Evolutionary conservation across 139 green algal species (phyloP).

Genomic region (Asterochloris erici): DNA sequence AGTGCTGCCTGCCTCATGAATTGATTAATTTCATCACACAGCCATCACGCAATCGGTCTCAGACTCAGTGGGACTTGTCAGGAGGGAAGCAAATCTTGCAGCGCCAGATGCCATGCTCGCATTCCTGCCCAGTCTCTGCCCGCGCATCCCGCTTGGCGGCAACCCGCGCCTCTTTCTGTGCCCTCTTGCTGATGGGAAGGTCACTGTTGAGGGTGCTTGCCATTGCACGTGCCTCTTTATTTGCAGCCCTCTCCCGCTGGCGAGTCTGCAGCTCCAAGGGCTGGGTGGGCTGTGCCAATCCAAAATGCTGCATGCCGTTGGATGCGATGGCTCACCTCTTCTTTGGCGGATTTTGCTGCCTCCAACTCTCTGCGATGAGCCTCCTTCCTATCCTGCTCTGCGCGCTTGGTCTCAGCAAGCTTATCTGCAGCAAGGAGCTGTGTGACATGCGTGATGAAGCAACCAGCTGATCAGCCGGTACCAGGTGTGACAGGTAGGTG

Average conservation of each 20-base stretch:
- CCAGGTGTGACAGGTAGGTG: no score
- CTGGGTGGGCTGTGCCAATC: background rate
- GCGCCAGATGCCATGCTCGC: conserved; percentile 31
- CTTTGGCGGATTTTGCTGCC: background rate
- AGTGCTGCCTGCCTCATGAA: no score
- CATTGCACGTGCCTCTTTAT: conserved; percentile 33
- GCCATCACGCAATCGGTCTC: no score
- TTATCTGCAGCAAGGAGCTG: conserved; percentile 34
- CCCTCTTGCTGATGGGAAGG: background rate
- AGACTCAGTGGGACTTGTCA: background rate
- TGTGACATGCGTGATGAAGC: no score
- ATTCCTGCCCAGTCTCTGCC: conserved; percentile 28
- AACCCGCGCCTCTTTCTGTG: background rate
- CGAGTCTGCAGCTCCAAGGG: conserved; percentile 4
- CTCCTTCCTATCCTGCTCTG: conserved; percentile 39
- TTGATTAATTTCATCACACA: no score
- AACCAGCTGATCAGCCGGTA: no score
- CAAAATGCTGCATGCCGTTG: background rate
- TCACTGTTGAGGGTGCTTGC: no score
- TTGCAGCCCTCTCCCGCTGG: background rate
- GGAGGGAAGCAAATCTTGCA: conserved; percentile 47
- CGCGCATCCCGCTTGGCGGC: conserved; percentile 14
- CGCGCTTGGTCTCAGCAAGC: conserved; percentile 35
- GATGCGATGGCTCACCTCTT: background rate
- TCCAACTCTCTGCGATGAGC: conserved; percentile 14